Evolutionary conservation across 1,139 yeast species (phyloP).

Genomic region (Sugiyamaella grinbergsii): DNA sequence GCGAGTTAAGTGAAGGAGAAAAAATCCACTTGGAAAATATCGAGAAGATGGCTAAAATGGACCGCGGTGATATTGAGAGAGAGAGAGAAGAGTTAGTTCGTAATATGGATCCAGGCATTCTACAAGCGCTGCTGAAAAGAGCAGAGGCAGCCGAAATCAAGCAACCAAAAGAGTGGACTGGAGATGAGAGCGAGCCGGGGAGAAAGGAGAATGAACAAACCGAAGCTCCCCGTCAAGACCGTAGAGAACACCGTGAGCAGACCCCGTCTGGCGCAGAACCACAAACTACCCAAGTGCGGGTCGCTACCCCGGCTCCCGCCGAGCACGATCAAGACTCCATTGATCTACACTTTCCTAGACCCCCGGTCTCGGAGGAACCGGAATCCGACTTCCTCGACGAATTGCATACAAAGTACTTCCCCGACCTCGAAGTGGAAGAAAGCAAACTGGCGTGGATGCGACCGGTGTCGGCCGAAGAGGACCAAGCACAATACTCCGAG

Average conservation of each 20-base stretch:
- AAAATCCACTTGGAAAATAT: slow-evolving; percentile 77
- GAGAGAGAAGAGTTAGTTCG: slow-evolving; percentile 70
- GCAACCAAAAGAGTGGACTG: slow-evolving; percentile 51
- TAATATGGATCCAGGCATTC: slow-evolving; percentile 66
- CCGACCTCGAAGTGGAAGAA: slow-evolving; percentile 83
- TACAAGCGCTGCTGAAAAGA: slow-evolving; percentile 53
- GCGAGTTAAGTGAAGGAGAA: slow-evolving; percentile 55
- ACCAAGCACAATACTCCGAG: slow-evolving; percentile 43
- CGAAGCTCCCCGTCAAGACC: no score
- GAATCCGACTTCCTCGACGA: slow-evolving; percentile 72
- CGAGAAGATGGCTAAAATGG: slow-evolving; percentile 62
- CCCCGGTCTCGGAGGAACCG: slow-evolving; percentile 33
- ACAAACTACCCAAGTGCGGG: no score
- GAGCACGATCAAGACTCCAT: slow-evolving; percentile 25
- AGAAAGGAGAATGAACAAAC: slow-evolving; percentile 34
- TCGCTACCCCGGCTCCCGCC: slow-evolving; percentile 16
- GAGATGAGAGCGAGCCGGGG: slow-evolving; percentile 37
- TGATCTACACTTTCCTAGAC: slow-evolving; percentile 34
- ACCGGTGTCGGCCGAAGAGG: slow-evolving; percentile 48
- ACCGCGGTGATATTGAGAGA: slow-evolving; percentile 61
- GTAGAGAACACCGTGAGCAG: no score
- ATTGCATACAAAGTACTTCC: slow-evolving; percentile 82
- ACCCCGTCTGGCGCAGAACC: no score
- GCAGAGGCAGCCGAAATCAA: slow-evolving; percentile 34
- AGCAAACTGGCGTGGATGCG: slow-evolving; percentile 91